Base-by-base conservation (phyloP, 225 moss, liverwort and hornwort genomes). In the Thuidium tamariscinum region DNA sequence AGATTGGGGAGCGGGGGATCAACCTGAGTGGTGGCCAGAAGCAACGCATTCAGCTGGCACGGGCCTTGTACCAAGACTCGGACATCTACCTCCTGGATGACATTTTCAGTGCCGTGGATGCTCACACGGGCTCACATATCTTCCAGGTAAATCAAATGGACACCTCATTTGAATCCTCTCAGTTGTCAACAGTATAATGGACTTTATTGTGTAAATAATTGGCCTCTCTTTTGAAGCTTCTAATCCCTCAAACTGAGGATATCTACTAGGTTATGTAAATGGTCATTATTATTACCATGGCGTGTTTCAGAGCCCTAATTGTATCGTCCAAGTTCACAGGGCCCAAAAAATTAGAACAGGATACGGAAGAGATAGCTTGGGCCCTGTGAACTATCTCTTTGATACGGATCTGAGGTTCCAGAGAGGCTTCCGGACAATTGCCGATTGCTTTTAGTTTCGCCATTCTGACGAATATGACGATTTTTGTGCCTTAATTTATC, bases 1-100 rank as follows among this genome's bases (percentile, higher is more conserved):
- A 99, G 87, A 99, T 99, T 85, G 98, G 98, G 42, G 98, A 99
- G 91, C 93, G 98, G 68, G 98, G 98, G 17, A 85, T 99, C 51
- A 99, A 99, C 86, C 73, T 99, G 81, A 99, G 98, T 79, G 98
- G 98, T 49, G 98, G 98, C 64, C 98, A 99, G 88, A 99, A 97
- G 89, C 98, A 99, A 89, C 95, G 98, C 77, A 96, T 99, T 84
- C 98, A 99, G 86, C 91, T 99, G 57, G 98, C 98, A n/a, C 93
- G 98, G 60, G 98, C 98, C 19, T 85, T 97, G 61, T 99, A 99
- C 82, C 98, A 99, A 88, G 92, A 97, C 88, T 93, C 94, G 84
- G 95, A 99, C 85, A 83, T 97, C 76, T 99, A 99, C 85, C 90
- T 99, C 63, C 90, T 99, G 27, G 98, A 99, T 81, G 98, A 99